These are phyloP conservation scores for Chalciporus sp. DNA, from an alignment of 1,284 basidiomycete species.

Conservation along the genomic window DNA sequence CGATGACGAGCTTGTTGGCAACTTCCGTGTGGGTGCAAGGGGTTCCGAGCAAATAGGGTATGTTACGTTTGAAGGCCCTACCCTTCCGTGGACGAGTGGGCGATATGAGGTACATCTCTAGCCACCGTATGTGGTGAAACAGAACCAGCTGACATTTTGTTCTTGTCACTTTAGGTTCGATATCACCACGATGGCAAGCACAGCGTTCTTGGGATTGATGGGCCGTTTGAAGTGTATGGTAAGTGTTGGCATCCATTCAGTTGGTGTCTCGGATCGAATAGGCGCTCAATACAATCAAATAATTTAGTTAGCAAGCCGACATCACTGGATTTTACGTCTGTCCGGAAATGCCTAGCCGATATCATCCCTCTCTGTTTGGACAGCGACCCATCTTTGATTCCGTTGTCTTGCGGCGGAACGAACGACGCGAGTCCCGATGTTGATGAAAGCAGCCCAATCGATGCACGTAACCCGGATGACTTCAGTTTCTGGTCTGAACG, in stretches of 20 bases:
- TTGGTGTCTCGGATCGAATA: conserved; percentile 3
- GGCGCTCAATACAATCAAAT: conserved; percentile 10
- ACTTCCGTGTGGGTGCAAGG: conserved; percentile 38
- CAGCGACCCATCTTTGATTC: conserved; percentile 80
- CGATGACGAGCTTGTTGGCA: conserved; percentile 75
- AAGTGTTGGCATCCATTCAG: conserved; percentile 30
- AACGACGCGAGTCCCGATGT: conserved; percentile 21
- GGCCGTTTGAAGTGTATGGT: conserved; percentile 89
- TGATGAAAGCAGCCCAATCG: conserved; percentile 32
- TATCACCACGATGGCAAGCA: conserved; percentile 96
- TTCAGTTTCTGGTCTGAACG: conserved; percentile 91
- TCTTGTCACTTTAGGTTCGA: conserved; percentile 50
- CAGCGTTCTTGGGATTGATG: conserved; percentile 87
- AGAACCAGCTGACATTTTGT: conserved; percentile 1
- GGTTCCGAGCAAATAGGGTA: conserved; percentile 59
- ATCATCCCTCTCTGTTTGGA: conserved; percentile 89
- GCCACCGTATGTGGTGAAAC: not conserved
- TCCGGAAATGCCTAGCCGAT: conserved; percentile 67
- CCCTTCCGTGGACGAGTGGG: conserved; percentile 86
- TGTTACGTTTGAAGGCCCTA: conserved; percentile 77
- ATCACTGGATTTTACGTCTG: conserved; percentile 61
- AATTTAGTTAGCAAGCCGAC: conserved; percentile 65
- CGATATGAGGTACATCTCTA: conserved; percentile 73
- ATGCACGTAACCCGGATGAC: conserved; percentile 79
- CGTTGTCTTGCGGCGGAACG: conserved; percentile 61